phyloP scores from a whole-genome alignment of 1,284 basidiomycete genomes.

The Moesziomyces parantarcticus region DNA sequence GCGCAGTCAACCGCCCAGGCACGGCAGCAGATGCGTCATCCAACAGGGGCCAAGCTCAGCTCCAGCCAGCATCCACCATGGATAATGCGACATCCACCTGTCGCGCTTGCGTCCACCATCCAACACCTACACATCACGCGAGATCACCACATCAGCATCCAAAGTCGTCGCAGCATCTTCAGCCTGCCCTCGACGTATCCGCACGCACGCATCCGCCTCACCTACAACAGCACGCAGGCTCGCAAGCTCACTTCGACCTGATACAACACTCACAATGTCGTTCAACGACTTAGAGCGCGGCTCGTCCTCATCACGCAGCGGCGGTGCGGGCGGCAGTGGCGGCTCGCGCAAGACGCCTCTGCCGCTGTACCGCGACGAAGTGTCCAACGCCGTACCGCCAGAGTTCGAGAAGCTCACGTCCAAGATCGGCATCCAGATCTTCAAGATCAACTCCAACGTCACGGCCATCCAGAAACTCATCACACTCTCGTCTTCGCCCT shows the following conservation, averaged over 20 bases:
- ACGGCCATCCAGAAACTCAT: constrained; percentile 92
- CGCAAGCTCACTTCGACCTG: background rate
- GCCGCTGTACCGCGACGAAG: constrained; percentile 42
- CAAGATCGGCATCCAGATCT: constrained; percentile 90
- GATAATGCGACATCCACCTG: background rate
- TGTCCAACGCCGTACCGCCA: constrained; percentile 19
- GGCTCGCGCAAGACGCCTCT: constrained; percentile 47
- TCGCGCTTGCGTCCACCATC: constrained; percentile 18
- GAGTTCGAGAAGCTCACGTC: constrained; percentile 81
- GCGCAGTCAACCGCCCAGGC: background rate
- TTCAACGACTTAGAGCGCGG: constrained; percentile 72
- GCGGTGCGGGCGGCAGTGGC: constrained; percentile 17
- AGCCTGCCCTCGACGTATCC: too few relatives aligned
- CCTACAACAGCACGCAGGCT: background rate
- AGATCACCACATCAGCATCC: too few relatives aligned
- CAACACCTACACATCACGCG: too few relatives aligned
- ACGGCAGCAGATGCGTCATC: constrained; percentile 36
- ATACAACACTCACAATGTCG: constrained; percentile 65
- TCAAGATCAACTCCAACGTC: constrained; percentile 98
- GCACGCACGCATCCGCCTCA: background rate
- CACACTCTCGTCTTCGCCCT: constrained; percentile 73
- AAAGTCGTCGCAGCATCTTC: too few relatives aligned
- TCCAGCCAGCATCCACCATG: constrained; percentile 8
- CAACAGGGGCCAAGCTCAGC: constrained; percentile 19
- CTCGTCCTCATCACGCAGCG: constrained; percentile 24